Evolutionary conservation across 2,329 filamentous ascomycete genomes (phyloP).

Genomic region (Exophiala alcalophila): DNA sequence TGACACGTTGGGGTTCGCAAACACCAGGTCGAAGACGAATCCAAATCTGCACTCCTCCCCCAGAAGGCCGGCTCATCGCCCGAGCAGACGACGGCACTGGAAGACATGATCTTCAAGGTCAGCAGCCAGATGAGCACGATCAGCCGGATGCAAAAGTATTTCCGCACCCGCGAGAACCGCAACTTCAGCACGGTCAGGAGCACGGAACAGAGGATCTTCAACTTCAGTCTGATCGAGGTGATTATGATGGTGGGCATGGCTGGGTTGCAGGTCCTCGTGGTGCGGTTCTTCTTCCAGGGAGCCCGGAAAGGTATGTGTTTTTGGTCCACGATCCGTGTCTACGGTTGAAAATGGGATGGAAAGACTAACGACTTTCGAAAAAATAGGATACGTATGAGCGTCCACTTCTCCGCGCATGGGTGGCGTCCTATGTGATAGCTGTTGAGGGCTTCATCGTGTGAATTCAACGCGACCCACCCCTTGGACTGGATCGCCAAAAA

Average conservation of each 20-base stretch:
- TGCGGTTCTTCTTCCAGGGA: slow-evolving; percentile 97
- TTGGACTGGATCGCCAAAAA: too few species aligned
- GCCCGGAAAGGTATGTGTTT: slow-evolving; percentile 57
- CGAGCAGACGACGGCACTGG: slow-evolving; percentile 83
- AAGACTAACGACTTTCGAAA: slow-evolving; percentile 1
- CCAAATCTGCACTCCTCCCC: slow-evolving; percentile 65
- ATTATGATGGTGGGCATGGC: slow-evolving; percentile 93
- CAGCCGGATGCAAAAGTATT: slow-evolving; percentile 97
- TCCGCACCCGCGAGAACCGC: slow-evolving; percentile 95
- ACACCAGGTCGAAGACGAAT: slow-evolving; percentile 83
- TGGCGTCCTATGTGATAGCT: too few species aligned
- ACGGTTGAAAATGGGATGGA: background rate
- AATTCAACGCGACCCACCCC: too few species aligned
- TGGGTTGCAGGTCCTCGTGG: slow-evolving; percentile 91
- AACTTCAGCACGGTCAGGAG: slow-evolving; percentile 98
- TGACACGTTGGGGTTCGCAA: slow-evolving; percentile 1
- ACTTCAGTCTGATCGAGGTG: slow-evolving; percentile 92
- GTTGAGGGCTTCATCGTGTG: too few species aligned
- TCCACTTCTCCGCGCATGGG: too few species aligned
- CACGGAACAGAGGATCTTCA: slow-evolving; percentile 93
- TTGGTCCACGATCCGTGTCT: background rate
- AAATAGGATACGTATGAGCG: too few species aligned
- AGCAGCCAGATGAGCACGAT: slow-evolving; percentile 91
- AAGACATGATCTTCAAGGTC: slow-evolving; percentile 94
- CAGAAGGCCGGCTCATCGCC: slow-evolving; percentile 83